A percentile compares a stretch with the other conserved stretches of the same genome.
Evolutionary conservation across 352 stramenopile genomes (phyloP).

Genomic region (Pythium vanterpoolii): DNA sequence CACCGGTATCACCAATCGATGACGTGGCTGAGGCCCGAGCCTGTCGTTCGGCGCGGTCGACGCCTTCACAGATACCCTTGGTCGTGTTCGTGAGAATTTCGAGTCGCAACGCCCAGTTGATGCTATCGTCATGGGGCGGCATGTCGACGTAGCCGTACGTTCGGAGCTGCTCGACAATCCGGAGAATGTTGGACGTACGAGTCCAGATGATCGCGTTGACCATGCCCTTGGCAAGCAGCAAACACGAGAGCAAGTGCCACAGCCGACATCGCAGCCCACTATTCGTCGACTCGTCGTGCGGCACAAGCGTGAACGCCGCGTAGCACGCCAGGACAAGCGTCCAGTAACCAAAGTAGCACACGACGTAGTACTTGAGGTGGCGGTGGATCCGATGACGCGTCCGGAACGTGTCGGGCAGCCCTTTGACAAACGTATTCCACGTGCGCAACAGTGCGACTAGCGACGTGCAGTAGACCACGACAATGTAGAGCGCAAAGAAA

Average conservation of each 20-base stretch:
- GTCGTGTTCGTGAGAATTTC: conserved; percentile 88
- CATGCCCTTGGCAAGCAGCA: conserved; percentile 75
- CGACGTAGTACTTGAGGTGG: conserved; percentile 87
- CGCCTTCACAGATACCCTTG: conserved; percentile 76
- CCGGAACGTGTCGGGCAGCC: conserved; percentile 68
- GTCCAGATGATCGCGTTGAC: conserved; percentile 84
- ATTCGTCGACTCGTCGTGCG: conserved; percentile 19
- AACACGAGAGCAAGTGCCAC: conserved; percentile 68
- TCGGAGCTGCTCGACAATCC: conserved; percentile 68
- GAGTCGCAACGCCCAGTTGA: conserved; percentile 84
- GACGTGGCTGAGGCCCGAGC: conserved; percentile 36
- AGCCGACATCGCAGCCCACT: conserved; percentile 53
- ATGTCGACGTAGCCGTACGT: conserved; percentile 56
- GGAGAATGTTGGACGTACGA: conserved; percentile 76
- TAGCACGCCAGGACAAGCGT: conserved; percentile 72
- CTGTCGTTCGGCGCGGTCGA: conserved; percentile 62
- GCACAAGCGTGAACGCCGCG: conserved; percentile 60
- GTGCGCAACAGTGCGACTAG: conserved; percentile 70
- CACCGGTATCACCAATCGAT: conserved; percentile 20
- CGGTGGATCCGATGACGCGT: conserved; percentile 74
- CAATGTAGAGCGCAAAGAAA: conserved; percentile 82
- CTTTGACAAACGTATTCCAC: conserved; percentile 79
- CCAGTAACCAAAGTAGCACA: conserved; percentile 85
- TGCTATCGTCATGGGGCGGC: conserved; percentile 68
- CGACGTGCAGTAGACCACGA: conserved; percentile 77